Conservation (phyloP, 345 rosid species). For the Syzygium aromaticum region DNA sequence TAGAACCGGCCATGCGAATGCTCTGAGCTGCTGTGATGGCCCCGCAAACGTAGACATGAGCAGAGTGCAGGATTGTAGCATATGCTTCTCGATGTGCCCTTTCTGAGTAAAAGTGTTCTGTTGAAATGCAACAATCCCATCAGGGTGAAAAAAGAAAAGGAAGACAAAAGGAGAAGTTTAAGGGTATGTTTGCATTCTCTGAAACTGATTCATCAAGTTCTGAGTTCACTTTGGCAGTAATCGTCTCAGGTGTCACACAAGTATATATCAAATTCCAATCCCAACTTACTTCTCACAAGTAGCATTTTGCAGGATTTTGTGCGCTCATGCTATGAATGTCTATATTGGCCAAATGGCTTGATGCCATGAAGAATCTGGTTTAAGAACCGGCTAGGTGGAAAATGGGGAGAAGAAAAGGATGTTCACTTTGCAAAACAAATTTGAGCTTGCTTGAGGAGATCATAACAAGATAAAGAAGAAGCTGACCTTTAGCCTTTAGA, state of each 20-base stretch:
- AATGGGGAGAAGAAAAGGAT: neutral
- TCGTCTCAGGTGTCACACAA: neutral
- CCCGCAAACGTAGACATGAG: slow-evolving; percentile 73
- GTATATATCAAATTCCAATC: neutral
- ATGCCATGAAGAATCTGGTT: neutral
- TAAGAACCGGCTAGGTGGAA: neutral
- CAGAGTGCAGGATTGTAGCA: slow-evolving; percentile 87
- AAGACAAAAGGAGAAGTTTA: neutral
- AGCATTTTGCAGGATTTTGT: neutral
- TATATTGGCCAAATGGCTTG: neutral
- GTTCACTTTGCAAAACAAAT: neutral
- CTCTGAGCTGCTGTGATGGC: slow-evolving; percentile 87
- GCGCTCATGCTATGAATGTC: neutral
- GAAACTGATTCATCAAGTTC: neutral
- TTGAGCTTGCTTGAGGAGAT: neutral
- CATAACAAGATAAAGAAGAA: neutral
- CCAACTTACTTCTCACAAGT: neutral
- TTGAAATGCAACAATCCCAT: neutral
- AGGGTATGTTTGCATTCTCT: neutral
- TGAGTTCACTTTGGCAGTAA: neutral
- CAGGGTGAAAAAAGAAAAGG: neutral
- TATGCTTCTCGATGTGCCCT: slow-evolving; percentile 63
- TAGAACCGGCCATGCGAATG: slow-evolving; percentile 85
- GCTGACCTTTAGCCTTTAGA: slow-evolving; percentile 69
- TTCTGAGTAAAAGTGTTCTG: slow-evolving; percentile 67